A percentile compares a stretch with the other conserved stretches of the same genome.
phyloP scores from a whole-genome alignment of 495 filamentous ascomycete genomes.

The Cercophora sp. region DNA sequence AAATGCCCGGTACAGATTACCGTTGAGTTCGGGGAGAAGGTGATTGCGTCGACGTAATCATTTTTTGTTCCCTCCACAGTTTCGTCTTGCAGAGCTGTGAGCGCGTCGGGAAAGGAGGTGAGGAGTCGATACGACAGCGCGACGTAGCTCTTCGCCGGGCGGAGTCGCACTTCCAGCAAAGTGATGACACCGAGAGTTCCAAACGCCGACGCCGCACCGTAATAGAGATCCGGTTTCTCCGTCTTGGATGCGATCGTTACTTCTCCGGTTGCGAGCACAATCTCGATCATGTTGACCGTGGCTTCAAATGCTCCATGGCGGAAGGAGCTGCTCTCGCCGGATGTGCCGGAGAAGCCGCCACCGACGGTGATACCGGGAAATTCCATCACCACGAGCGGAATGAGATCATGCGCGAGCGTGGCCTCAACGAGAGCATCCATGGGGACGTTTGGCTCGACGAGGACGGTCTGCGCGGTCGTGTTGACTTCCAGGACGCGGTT shows the following conservation, averaged over 20 bases:
- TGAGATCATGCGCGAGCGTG: conserved; percentile 45
- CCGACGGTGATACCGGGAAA: conserved; percentile 66
- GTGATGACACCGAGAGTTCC: conserved; percentile 58
- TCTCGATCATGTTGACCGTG: conserved; percentile 54
- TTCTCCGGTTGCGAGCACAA: conserved; percentile 54
- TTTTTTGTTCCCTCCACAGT: conserved; percentile 22
- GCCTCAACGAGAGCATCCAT: conserved; percentile 58
- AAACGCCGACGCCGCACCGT: conserved; percentile 53
- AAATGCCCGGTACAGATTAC: conserved; percentile 51
- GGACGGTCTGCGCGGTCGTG: conserved; percentile 33
- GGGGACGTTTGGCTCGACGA: conserved; percentile 62
- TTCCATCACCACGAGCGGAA: conserved; percentile 59
- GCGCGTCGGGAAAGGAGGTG: conserved; percentile 7
- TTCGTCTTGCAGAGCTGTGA: conserved; percentile 7
- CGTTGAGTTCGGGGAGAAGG: conserved; percentile 46
- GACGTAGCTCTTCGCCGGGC: conserved; percentile 48
- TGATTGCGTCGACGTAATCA: conserved; percentile 47
- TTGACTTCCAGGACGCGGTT: conserved; percentile 53
- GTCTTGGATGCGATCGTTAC: conserved; percentile 33
- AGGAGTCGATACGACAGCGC: conserved; percentile 44
- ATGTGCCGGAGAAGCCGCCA: conserved; percentile 58
- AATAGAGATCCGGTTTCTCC: conserved; percentile 51
- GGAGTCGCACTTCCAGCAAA: conserved; percentile 52
- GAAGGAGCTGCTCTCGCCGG: conserved; percentile 58
- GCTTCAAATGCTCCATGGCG: conserved; percentile 57